Base-by-base conservation (phyloP, 2,329 filamentous ascomycete species). In the Pseudogymnoascus verrucosus region DNA sequence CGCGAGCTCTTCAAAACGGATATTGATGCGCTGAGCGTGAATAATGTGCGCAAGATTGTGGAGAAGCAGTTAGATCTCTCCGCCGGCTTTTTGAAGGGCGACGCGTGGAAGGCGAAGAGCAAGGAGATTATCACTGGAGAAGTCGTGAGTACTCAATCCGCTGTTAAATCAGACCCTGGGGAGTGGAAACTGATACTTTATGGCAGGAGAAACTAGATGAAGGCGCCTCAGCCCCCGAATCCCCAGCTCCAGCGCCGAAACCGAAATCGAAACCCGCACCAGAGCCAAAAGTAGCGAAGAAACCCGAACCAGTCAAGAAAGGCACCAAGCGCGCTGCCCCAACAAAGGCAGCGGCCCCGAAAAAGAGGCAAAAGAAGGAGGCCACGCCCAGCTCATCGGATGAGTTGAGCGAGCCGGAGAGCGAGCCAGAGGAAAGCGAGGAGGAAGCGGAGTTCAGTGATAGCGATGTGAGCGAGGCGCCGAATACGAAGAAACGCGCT, bases 31-130 rank as follows among this genome's bases (percentile, higher is more conserved):
- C 77, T 85, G 7, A 82, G 82, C 0, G 83, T 88, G 65, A 86
- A 86, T 68, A 77, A 76, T 60, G 79, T 85, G 63, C 83, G 85
- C 63, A 79, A 80, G 65, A 76, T 75, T 51, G 80, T 78, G 1
- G 83, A 85, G 65, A 73, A 80, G 31, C 73, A 80, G 47, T 73
- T 83, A 0, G 73, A 71, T 1, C 76, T 87, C 1, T 77, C 80
- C 0, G 73, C 78, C 1, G 81, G 78, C 0, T 85, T 86, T 66
- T 80, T 87, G 60, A 74, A 75, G 12, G 67, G 70, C 1, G 73
- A 67, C 0, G 73, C 79, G 14, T 88, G 85, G 85, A 87, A 87
- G 71, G 71, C 75, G 4, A 80, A 77, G 67, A 87, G 84, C 72
- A 87, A 87, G 69, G 71, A 73, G 0, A 69, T 86, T n/a, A 85